Base-by-base conservation (phyloP, 441 rosid species). In the Populus hybrid region DNA sequence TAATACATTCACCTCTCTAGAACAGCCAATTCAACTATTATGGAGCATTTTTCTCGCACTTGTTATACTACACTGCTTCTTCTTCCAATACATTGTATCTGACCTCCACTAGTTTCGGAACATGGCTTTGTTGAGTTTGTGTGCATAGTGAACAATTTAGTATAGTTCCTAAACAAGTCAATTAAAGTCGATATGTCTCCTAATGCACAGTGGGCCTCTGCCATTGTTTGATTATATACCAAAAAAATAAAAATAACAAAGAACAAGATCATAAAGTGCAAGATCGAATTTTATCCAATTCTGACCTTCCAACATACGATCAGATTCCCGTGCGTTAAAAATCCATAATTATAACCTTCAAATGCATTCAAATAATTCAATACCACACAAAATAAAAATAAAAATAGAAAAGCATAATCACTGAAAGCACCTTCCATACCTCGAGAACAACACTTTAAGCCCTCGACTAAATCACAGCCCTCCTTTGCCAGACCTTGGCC, bases 401-500 rank as follows among this genome's bases (percentile, higher is more conserved):
- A 33, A 74, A 65, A 24, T 12, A 40, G 26, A 64, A 10, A 70
- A 72, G 23, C 2, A 33, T 35, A 2, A 36, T 16, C 21, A 71
- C 7, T 36, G 2, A 53, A 38, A 67, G 69, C 61, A 75, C 45
- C 14, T 23, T 42, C 24, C 68, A 53, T 78, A 79, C 83, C 81
- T 70, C 78, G 12, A 73, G 35, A 28, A 53, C 78, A 69, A 77
- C 53, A 56, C 7, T 21, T 67, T 67, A 74, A 76, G 28, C 66
- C 31, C 66, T 64, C 69, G 12, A 73, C 85, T 86, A 95, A 80
- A 95, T 80, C 77, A 85, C 87, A 24, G 89, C 87, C 71, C 53
- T 84, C 84, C 91, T 89, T 65, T 90, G 98, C 68, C 81, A 74
- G 77, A 95, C 97, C 85, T 85, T 93, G 1, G 98, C 93, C 83